A percentile compares a stretch with the other conserved stretches of the same genome.
Evolutionary conservation across 2,329 filamentous ascomycete genomes (phyloP).

Genomic region (Lomentospora prolificans): DNA sequence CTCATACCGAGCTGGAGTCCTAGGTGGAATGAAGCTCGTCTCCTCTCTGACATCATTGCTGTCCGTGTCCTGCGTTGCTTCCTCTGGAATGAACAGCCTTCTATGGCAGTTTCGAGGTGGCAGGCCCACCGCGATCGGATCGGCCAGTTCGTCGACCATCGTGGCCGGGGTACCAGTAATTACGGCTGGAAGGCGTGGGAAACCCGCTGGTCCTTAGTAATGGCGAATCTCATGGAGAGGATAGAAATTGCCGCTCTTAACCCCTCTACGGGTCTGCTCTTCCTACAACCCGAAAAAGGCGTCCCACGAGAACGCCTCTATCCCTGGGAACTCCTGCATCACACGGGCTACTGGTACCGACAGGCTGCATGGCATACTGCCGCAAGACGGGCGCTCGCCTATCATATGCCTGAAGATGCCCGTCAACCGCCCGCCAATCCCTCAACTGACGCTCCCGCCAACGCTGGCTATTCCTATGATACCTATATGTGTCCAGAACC

Average conservation of each 20-base stretch:
- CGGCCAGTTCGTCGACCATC: conserved; percentile 67
- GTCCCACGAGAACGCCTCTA: conserved; percentile 47
- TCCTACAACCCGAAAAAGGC: conserved; percentile 47
- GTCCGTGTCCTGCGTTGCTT: conserved; percentile 75
- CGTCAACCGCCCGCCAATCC: conserved; percentile 39
- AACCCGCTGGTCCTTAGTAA: conserved; percentile 56
- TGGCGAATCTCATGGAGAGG: conserved; percentile 51
- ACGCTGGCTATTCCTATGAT: conserved; percentile 49
- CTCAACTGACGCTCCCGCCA: conserved; percentile 33
- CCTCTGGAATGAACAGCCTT: conserved; percentile 70
- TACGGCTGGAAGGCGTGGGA: conserved; percentile 97
- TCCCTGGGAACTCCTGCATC: conserved; percentile 56
- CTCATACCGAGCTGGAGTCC: conserved; percentile 83
- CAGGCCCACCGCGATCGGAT: conserved; percentile 64
- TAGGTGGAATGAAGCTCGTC: conserved; percentile 85
- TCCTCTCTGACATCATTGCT: conserved; percentile 71
- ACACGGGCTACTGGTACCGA: conserved; percentile 58
- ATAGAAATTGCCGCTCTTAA: conserved; percentile 40
- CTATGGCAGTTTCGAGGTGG: conserved; percentile 73
- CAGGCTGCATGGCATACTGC: conserved; percentile 47
- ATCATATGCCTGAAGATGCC: conserved; percentile 49
- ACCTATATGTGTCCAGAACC: conserved; percentile 58
- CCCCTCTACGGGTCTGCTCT: conserved; percentile 33
- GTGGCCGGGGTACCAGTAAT: conserved; percentile 74
- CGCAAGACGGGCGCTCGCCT: conserved; percentile 42